Evolutionary conservation across 2,329 filamentous ascomycete species (phyloP).

Genomic region (Sporothrix sp.): DNA sequence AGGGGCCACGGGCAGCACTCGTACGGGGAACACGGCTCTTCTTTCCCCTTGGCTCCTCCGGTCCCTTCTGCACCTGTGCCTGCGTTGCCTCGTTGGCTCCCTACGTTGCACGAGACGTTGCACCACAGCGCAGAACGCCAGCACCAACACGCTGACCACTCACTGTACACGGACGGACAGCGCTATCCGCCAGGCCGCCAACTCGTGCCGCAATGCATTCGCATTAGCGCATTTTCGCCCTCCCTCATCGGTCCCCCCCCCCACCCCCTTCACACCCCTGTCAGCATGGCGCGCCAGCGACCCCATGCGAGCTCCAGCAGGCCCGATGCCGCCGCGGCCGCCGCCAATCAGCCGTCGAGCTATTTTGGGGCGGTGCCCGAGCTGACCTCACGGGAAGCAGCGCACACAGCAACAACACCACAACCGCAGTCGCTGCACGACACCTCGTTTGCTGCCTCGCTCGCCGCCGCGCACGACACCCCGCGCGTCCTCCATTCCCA

Average conservation of each 20-base stretch:
- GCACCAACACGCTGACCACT: neutral
- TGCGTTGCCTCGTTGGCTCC: neutral
- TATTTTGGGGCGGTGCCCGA: neutral
- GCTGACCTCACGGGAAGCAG: conserved; percentile 25
- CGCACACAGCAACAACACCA: neutral
- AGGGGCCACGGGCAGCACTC: no score
- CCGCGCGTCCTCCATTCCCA: conserved; percentile 43
- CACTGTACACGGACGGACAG: neutral
- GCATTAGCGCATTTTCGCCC: conserved; percentile 1
- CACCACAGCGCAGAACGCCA: neutral
- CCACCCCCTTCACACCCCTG: neutral
- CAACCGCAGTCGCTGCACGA: neutral
- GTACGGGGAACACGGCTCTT: conserved; percentile 8
- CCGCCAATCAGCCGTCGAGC: conserved; percentile 29
- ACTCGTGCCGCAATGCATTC: conserved; percentile 10
- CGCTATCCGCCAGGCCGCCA: no score
- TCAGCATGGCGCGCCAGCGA: conserved; percentile 1
- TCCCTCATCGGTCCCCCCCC: neutral
- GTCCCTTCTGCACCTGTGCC: neutral
- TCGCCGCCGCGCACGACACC: no score
- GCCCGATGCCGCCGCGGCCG: conserved; percentile 21
- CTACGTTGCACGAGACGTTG: neutral
- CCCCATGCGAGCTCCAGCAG: conserved; percentile 1
- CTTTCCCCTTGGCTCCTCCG: conserved; percentile 1
- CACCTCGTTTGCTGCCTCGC: no score